A percentile compares a stretch with the other conserved stretches of the same genome.
Evolutionary conservation across 2,329 filamentous ascomycete genomes (phyloP).

Genomic region (Microcyclosporella mali): DNA sequence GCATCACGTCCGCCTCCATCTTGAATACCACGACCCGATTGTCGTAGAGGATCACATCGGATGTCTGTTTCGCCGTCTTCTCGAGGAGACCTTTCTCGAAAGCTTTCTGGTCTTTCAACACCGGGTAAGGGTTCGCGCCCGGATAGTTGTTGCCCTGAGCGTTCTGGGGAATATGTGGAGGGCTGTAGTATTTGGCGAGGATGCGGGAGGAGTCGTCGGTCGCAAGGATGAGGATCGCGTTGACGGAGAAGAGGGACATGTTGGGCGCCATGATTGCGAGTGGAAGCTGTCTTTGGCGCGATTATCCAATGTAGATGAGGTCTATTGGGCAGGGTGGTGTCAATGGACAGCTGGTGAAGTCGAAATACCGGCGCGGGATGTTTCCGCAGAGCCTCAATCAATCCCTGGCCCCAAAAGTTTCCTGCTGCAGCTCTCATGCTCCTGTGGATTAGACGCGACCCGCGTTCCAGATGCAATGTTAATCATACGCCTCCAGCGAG

Average conservation of each 20-base stretch:
- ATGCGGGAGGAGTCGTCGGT: conserved; percentile 86
- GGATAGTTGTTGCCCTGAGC: conserved; percentile 53
- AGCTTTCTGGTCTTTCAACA: conserved; percentile 85
- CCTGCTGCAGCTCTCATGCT: neutral
- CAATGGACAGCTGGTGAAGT: conserved; percentile 11
- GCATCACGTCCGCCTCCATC: conserved; percentile 94
- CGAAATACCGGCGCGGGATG: neutral
- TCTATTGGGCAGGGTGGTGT: neutral
- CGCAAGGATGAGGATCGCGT: conserved; percentile 48
- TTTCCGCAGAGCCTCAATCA: neutral
- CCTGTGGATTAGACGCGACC: neutral
- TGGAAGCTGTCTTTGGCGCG: neutral
- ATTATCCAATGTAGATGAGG: neutral
- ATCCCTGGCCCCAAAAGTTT: neutral
- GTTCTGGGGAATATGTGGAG: conserved; percentile 60
- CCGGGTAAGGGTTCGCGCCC: conserved; percentile 72
- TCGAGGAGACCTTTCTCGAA: conserved; percentile 95
- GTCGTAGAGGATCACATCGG: conserved; percentile 96
- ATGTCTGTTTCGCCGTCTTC: conserved; percentile 92
- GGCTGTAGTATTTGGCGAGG: conserved; percentile 86
- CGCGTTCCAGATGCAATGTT: conserved; percentile 10
- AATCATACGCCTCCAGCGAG: conserved; percentile 12
- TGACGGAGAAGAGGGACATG: conserved; percentile 50
- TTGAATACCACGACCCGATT: conserved; percentile 96
- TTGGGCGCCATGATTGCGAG: conserved; percentile 43